Evolutionary conservation across 148 eudicot genomes (phyloP).

Genomic region (Fallopia convolvulus): DNA sequence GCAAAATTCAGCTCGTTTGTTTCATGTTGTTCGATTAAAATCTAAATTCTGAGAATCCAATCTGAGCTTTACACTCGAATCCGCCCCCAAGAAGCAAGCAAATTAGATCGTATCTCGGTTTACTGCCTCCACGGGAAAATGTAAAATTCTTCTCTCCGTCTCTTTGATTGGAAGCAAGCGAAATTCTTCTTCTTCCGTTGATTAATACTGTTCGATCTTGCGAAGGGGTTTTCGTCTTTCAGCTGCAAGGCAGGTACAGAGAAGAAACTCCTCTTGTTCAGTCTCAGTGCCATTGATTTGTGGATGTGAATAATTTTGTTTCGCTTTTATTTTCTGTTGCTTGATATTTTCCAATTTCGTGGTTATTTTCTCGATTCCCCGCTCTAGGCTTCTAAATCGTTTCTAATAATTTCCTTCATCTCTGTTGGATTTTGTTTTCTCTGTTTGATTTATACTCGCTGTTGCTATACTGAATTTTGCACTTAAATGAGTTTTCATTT

Average conservation of each 20-base stretch:
- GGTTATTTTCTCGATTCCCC: background rate
- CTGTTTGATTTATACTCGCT: background rate
- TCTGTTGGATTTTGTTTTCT: background rate
- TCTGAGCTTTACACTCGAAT: background rate
- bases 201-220: background rate
- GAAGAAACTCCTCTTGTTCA: background rate
- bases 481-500: background rate
- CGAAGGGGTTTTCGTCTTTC: background rate
- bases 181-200: background rate
- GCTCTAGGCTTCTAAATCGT: background rate
- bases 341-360: background rate
- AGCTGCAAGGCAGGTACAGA: background rate
- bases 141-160: constrained; percentile 6
- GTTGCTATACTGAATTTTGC: background rate
- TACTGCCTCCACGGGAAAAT: background rate
- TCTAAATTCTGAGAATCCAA: background rate
- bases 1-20: background rate
- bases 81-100: background rate
- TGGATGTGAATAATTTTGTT: background rate
- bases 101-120: constrained; percentile 4
- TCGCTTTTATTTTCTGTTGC: background rate
- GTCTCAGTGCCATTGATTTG: background rate
- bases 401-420: background rate
- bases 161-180: constrained; percentile 2
- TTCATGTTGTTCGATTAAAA: background rate